These are phyloP conservation scores for Yarrowia deformans DNA, from an alignment of 805 yeast genomes.

Conservation along the genomic window DNA sequence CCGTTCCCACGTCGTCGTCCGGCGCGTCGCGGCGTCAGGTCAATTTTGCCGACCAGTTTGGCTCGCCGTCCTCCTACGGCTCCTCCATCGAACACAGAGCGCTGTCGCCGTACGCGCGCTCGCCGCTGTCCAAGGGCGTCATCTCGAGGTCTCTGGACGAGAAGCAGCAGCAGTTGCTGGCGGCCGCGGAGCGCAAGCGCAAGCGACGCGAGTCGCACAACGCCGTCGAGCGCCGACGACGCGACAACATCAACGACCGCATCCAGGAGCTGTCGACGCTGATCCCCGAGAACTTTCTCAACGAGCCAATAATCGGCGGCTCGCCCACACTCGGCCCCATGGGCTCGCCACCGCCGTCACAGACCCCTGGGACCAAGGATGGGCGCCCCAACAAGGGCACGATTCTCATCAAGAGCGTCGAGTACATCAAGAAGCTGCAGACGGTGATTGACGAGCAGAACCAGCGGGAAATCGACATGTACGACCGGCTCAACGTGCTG, in stretches of 20 bases:
- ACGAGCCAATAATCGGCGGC: conserved; percentile 42
- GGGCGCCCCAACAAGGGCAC: conserved; percentile 84
- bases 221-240: conserved; percentile 90
- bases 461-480: conserved; percentile 76
- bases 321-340: conserved; percentile 13
- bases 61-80: conserved; percentile 37
- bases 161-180: conserved; percentile 46
- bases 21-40: conserved; percentile 16
- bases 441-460: conserved; percentile 74
- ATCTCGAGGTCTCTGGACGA: conserved; percentile 41
- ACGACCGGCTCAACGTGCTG: conserved; percentile 64
- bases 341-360: conserved; percentile 41
- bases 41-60: conserved; percentile 40
- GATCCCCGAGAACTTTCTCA: conserved; percentile 64
- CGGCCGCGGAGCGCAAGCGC: conserved; percentile 73
- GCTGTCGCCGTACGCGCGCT: conserved; percentile 33
- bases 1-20: conserved; percentile 28
- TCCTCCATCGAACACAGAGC: conserved; percentile 36
- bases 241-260: conserved; percentile 88
- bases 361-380: conserved; percentile 52
- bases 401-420: conserved; percentile 78
- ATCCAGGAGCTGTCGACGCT: conserved; percentile 82
- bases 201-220: conserved; percentile 89
- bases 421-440: conserved; percentile 72
- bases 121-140: conserved; percentile 34